Evolutionary conservation across 371 early-diverging fungal species (phyloP).

Genomic region (Apophysomyces sp.): DNA sequence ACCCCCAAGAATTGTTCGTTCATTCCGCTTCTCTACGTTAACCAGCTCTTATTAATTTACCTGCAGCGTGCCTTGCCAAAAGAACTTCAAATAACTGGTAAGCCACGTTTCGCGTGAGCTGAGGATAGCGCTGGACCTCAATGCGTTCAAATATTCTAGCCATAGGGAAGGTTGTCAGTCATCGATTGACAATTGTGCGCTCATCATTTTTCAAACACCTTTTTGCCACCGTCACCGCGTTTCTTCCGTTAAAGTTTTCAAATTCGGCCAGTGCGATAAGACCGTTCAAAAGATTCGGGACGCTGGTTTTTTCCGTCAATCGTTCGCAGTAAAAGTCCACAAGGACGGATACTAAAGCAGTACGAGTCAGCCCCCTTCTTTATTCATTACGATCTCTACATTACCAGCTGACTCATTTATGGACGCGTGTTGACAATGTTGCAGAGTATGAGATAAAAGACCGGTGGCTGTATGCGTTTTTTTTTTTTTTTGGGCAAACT

Average conservation of each 20-base stretch:
- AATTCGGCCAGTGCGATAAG: conserved; percentile 59
- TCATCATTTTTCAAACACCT: conserved; percentile 44
- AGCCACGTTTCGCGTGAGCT: conserved; percentile 47
- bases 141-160: conserved; percentile 54
- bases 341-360: conserved; percentile 57
- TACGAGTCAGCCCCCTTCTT: background rate
- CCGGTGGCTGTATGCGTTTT: conserved; percentile 34
- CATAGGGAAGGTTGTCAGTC: background rate
- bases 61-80: conserved; percentile 29
- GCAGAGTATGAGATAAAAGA: conserved; percentile 52
- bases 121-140: conserved; percentile 63
- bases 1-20: background rate
- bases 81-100: conserved; percentile 47
- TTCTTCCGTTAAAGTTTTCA: conserved; percentile 56
- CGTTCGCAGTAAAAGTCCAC: conserved; percentile 79
- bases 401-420: conserved; percentile 50
- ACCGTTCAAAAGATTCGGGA: conserved; percentile 69
- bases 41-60: background rate
- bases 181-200: background rate
- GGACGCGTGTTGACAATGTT: conserved; percentile 30
- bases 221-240: conserved; percentile 56
- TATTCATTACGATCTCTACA: background rate
- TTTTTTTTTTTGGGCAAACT: too few relatives aligned
- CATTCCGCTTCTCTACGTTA: background rate
- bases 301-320: conserved; percentile 71